Evolutionary conservation across 2,329 filamentous ascomycete genomes (phyloP), one percentile per base, ranked within the genome.

Genomic region (Colletotrichum sojae): DNA sequence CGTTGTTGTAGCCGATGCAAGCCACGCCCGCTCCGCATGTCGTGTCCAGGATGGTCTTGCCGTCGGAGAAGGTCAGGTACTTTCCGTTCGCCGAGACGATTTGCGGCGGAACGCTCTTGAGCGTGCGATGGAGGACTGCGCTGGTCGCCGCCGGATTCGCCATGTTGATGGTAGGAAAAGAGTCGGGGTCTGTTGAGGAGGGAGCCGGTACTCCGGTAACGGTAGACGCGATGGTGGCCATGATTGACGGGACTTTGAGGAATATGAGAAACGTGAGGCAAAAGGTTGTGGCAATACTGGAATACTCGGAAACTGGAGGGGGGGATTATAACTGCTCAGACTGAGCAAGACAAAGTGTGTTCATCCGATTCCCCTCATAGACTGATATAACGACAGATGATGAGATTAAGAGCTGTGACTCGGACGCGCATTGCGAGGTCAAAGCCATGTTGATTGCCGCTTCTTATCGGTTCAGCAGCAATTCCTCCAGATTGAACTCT

Each of bases 21-120:
- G 89, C 85, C 4, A 94, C 92, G 22, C 91, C 92, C 3, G 93
- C 91, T 20, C 93, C 93, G 31, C 91, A 88, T 20, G 90, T 92
- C 1, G 89, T 91, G 77, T 96, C 93, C 15, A 94, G 85, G 51
- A 96, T 86, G 5, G 49, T 60, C 15, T 71, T 60, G 43, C 72
- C 72, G 45, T 73, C 55, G 10, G 66, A 63, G 51, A 73, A 73
- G 4, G 58, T 73, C 9, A 73, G 9, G 13, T 63, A 22, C 16
- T 60, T 73, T 16, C 67, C 72, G 31, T 65, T 71, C 8, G 69
- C 71, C 4, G 70, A 49, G 16, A 72, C 52, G 31, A 73, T 57
- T 3, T 61, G 56, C 2, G 69, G 59, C 9, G 71, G 71, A 2
- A 48, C n/a, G 6, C 25, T 25, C 25, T 71, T 72, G 10, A 72